Evolutionary conservation across 495 filamentous ascomycete species (phyloP), one percentile per base, ranked within the genome.

Genomic region (Aspergillus sclerotioniger): DNA sequence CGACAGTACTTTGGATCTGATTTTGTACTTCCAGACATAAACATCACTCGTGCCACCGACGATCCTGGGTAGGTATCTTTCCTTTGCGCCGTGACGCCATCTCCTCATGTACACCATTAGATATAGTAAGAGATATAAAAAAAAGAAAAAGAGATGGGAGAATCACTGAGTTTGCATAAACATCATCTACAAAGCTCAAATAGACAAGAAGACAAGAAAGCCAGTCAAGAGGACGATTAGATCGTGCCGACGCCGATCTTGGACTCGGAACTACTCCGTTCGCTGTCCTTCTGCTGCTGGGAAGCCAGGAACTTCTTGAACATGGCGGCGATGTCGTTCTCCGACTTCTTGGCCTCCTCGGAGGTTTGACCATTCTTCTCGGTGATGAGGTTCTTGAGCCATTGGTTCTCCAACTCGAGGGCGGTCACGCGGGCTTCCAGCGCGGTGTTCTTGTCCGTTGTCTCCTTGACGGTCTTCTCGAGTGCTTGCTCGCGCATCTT

Each of bases 401-500:
- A 98, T 67, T 90, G 88, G 78, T 98, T 98, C 78, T 98, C 93
- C 67, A 89, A 89, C 78, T 97, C 90, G 54, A 98, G 74, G 62
- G 91, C 86, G 54, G 84, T 84, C 45, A 98, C 91, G 45, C 88
- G 85, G 55, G 85, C 81, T 73, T 96, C 92, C 13, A 98, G 81
- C n/a, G 76, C 73, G 1, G 76, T 75, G 33, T 93, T 89, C 73
- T 92, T 91, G 10, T 96, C 91, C 7, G 78, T 84, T 74, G 95
- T 90, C 60, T 97, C 94, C 78, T 94, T 94, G 56, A 94, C 87
- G 37, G 84, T 84, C 65, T 87, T 87, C 76, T 98, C 94, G 49
- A 98, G 84, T 1, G 90, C 88, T 67, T 90, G 87, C 79, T 98
- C 94, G 49, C 94, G 89, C 80, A 95, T 90, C 85, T 98, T 98